Evolutionary conservation across 306 rosid genomes (phyloP), one percentile per base, ranked within the genome.

Genomic region (Abrus precatorius): DNA sequence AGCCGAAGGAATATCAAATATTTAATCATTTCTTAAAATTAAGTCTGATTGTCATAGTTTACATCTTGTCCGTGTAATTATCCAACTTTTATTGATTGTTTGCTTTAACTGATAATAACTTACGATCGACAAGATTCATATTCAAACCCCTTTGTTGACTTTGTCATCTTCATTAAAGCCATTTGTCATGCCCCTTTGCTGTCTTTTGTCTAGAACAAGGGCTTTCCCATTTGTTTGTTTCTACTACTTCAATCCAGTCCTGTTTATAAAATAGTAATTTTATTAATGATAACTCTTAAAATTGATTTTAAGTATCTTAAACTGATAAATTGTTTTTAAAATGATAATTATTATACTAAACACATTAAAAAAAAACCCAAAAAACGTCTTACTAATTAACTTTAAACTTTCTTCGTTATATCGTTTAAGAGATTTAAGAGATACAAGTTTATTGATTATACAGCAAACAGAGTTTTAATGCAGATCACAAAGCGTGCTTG

Each of bases 131-230:
- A 20, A 20, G 20, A 20, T 20, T 20, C 20, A 20, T 20, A 62
- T 68, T 50, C 3, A 44, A 34, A 69, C 48, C 63, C 47, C 67
- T 76, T 61, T 72, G 45, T 78, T 84, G 75, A 77, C 85, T 78
- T 77, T 72, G 78, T 82, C 82, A 1, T 12, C 76, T 65, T 64
- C 72, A 43, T 36, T 72, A 77, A 87, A 69, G 86, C 87, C 86
- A 81, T 76, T 52, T 38, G 9, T 72, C 63, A 11, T 59, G 74
- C 76, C 62, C 38, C 82, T 83, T 87, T 83, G 9, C 57, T 80
- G 74, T 83, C 34, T 68, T 69, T 80, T 75, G 86, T 81, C 85
- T 71, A 54, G 69, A 54, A 82, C 82, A 86, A 59, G 70, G 78
- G 44, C 43, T 78, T 73, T 75, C 56, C 68, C 79, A 34, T 49